These are phyloP conservation scores for Metarhizium humberi DNA, from an alignment of 2,329 filamentous ascomycete species.

Conservation along the genomic window DNA sequence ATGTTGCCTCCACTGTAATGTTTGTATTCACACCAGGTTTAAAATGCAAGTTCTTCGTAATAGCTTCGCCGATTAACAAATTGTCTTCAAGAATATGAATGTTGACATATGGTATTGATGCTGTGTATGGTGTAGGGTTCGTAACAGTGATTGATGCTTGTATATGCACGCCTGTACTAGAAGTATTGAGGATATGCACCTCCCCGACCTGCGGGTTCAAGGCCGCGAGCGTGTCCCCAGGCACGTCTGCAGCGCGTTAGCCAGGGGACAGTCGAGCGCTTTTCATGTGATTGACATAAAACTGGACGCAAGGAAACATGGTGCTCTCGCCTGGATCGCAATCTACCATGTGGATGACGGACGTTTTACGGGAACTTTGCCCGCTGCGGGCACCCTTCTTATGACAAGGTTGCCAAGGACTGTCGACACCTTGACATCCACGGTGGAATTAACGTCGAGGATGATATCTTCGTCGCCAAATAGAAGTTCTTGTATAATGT, in stretches of 20 bases:
- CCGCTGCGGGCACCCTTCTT: conserved; percentile 76
- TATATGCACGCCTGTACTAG: conserved; percentile 59
- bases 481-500: conserved; percentile 71
- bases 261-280: conserved; percentile 8
- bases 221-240: conserved; percentile 38
- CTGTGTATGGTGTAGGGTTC: conserved; percentile 83
- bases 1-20: conserved; percentile 57
- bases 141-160: conserved; percentile 70
- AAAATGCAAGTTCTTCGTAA: conserved; percentile 53
- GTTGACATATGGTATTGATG: conserved; percentile 69
- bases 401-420: conserved; percentile 72
- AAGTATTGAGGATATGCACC: conserved; percentile 64
- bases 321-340: conserved; percentile 13
- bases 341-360: conserved; percentile 44
- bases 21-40: conserved; percentile 62
- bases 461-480: conserved; percentile 63
- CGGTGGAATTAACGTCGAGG: conserved; percentile 66
- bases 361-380: conserved; percentile 88
- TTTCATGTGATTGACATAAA: conserved; percentile 11
- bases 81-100: conserved; percentile 67
- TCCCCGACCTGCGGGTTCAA: conserved; percentile 58
- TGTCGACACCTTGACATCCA: conserved; percentile 76
- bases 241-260: conserved; percentile 45
- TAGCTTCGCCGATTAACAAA: conserved; percentile 67
- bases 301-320: conserved; percentile 11